These are phyloP conservation scores for Zizania latifolia DNA, from an alignment of 176 grass and related monocot genomes.

Conservation along the genomic window DNA sequence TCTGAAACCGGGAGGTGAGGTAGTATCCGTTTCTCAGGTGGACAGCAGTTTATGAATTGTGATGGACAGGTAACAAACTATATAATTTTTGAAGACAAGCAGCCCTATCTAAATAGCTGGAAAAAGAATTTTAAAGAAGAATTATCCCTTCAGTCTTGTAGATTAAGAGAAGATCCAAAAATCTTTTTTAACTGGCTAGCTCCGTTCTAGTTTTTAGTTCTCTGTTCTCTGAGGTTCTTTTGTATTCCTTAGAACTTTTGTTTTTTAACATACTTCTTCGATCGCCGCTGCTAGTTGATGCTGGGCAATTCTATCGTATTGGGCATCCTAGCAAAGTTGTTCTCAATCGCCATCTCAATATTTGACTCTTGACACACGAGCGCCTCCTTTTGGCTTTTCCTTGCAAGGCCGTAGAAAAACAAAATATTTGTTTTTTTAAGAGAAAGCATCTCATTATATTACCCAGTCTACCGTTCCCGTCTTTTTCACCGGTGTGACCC, in stretches of 20 bases:
- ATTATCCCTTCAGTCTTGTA: no score
- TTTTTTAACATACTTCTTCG: no score
- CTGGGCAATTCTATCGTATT: background rate
- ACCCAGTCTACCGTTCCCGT: background rate
- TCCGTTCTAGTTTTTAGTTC: no score
- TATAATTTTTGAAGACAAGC: no score
- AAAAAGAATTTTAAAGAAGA: no score
- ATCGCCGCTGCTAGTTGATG: background rate
- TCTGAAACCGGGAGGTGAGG: background rate
- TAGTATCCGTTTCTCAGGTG: background rate
- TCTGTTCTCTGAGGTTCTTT: no score
- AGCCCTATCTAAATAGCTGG: no score
- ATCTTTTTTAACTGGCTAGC: no score
- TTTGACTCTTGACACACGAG: background rate
- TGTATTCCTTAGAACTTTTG: no score
- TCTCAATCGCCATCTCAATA: background rate
- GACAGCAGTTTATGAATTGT: no score
- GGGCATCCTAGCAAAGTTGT: background rate
- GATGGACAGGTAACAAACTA: slow-evolving; percentile 19
- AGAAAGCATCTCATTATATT: background rate
- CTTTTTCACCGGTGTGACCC: background rate
- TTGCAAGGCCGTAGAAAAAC: background rate
- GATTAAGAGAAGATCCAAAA: no score
- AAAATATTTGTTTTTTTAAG: background rate
- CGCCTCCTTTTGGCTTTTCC: slow-evolving; percentile 1